These are phyloP conservation scores for Vitis vinifera DNA, from an alignment of 164 flowering plant genomes.

Conservation along the genomic window ASM3070453v1 NC_081815.1:673001-673500, in stretches of 20 bases:
- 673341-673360: conserved; percentile 76
- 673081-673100: too few species aligned
- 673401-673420: too few species aligned
- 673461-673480: too few species aligned
- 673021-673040: too few species aligned
- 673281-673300: conserved; percentile 78
- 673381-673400: not conserved
- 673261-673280: conserved; percentile 68
- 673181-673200: not conserved
- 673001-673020: too few species aligned
- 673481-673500: too few species aligned
- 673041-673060: too few species aligned
- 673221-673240: conserved; percentile 75
- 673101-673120: too few species aligned
- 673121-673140: too few species aligned
- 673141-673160: too few species aligned
- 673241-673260: conserved; percentile 83
- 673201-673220: not conserved
- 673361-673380: not conserved
- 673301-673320: conserved; percentile 99
- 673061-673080: too few species aligned
- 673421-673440: not conserved
- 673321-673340: conserved; percentile 95
- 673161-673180: not conserved
- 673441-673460: too few species aligned